Base-by-base conservation (phyloP, 441 rosid genomes). In the Pelargonium cotyledonis region DNA sequence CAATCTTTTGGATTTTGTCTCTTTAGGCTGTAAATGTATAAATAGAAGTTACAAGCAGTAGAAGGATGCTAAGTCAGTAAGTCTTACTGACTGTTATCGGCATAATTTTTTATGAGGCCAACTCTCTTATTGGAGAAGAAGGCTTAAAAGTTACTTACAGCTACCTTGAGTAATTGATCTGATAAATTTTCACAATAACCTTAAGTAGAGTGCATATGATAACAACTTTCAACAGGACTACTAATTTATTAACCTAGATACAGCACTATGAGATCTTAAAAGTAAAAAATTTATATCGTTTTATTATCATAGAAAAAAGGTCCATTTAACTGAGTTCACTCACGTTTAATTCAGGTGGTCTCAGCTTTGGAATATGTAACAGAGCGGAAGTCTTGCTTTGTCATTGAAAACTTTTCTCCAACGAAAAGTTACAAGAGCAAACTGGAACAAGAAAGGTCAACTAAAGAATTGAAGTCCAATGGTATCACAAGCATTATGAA, bases 281-380 rank as follows among this genome's bases (percentile, higher is more conserved):
- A 2, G 15, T 14, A n/a, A 14, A 47, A 15, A n/a, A 4, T 1
- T 18, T 14, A 16, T 16, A 16, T 18, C 12, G 40, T 8, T 19
- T 18, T 4, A n/a, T 15, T 16, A 47, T 2, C 12, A 5, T 9
- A 16, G 23, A 0, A 9, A 2, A 19, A 31, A 6, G 19, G 0
- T 68, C 1, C 5, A 49, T 12, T 4, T 49, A 4, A 49, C 5
- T 15, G 57, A 12, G 0, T 51, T 12, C 7, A 2, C 58, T 19
- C 8, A 8, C 8, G 1, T 15, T 66, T 44, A 0, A 41, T 63
- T 4, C 69, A 80, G 86, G 82, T 77, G 70, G 81, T 65, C 23
- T 72, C 64, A 47, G 76, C 83, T 11, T 65, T 83, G 66, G 81
- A 80, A 67, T 68, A 60, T 71, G 77, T 78, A 47, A 41, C 77